These are phyloP conservation scores for Auxenochlorella pyrenoidosa DNA, from an alignment of 139 green algal genomes.

Conservation along the genomic window DNA sequence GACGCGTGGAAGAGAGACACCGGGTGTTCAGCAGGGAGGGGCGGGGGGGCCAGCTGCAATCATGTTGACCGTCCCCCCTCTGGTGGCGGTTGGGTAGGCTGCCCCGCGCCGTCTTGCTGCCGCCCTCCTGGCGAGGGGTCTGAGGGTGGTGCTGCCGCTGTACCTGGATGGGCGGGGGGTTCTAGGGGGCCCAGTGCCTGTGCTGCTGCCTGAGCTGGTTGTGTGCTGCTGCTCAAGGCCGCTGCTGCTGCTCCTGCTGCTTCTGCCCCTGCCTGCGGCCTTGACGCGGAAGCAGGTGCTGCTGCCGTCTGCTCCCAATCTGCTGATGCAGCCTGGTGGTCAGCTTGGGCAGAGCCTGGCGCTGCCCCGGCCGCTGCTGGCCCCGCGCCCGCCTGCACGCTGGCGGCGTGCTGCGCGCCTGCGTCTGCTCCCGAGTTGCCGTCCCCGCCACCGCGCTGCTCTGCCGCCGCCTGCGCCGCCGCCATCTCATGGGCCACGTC, in stretches of 20 bases:
- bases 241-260: neutral
- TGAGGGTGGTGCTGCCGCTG: neutral
- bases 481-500: conserved; percentile 27
- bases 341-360: neutral
- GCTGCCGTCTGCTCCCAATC: no score
- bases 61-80: no score
- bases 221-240: neutral
- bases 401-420: neutral
- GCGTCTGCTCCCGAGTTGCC: neutral
- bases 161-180: neutral
- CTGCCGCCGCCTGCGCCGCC: neutral
- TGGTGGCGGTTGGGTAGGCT: no score
- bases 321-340: neutral
- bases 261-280: neutral
- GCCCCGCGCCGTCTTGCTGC: no score
- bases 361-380: neutral
- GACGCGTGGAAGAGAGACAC: no score
- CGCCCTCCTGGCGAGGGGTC: neutral
- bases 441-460: neutral
- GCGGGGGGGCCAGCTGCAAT: neutral
- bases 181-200: neutral
- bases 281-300: neutral
- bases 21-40: no score
- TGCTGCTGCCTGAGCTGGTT: neutral
- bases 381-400: neutral